Evolutionary conservation across 208 protist species (phyloP), one percentile per base, ranked within the genome.

Genomic region (Trypanosoma avium): DNA sequence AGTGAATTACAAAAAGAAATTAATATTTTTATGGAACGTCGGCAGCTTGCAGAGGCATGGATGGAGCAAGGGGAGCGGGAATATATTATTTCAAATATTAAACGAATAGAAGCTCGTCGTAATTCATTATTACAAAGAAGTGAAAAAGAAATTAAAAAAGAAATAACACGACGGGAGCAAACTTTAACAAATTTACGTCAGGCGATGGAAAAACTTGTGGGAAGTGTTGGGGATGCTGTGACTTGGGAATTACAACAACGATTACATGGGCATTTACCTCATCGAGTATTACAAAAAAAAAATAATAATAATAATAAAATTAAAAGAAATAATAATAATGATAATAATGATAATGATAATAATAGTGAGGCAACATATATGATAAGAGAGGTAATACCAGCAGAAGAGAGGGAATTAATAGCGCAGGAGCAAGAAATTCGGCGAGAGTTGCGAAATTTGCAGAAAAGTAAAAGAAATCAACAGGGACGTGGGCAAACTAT

Each of bases 231-330:
- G 3, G 64, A 84, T 46, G 75, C 81, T 15, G 60, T 88, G 13
- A 70, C 61, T 43, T 88, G 82, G 79, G 70, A 84, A 47, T 32
- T 80, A 46, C 74, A 75, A 26, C 64, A 81, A 54, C 67, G 64
- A 8, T 21, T 66, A n/a, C 58, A 65, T 30, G 58, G 67, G 0
- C 8, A 53, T 12, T 15, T 30, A 42, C 17, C n/a, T n/a, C n/a
- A n/a, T n/a, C n/a, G n/a, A n/a, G n/a, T n/a, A n/a, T n/a, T n/a
- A n/a, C n/a, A n/a, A n/a, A n/a, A n/a, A n/a, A n/a, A n/a, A n/a
- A n/a, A 15, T 13, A 19, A 15, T 27, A 35, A 4, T 32, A 5
- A 17, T 19, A 35, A 8, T 9, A 13, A 8, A 1, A 8, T 3
- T 13, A 42, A 15, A 42, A 42, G 36, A 9, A 2, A 42, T 42